Base-by-base conservation (phyloP, 1,284 basidiomycete species). In the Mycena sp. region DNA sequence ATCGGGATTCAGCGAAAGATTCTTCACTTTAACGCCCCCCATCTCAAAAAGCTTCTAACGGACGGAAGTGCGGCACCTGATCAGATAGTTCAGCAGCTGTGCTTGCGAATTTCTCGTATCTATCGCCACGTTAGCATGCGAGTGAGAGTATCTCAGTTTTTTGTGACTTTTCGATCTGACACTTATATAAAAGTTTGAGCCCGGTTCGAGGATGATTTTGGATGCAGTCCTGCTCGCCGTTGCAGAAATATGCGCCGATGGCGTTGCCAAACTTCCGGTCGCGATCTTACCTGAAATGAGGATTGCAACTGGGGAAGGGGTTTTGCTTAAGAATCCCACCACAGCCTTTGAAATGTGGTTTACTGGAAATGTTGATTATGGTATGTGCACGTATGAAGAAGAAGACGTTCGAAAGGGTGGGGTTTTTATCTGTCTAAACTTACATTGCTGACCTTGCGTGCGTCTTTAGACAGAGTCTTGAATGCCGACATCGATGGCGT, bases 211-310 rank as follows among this genome's bases (percentile, higher is more conserved):
- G 54, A 56, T 56, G 54, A 46, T 56, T 37, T 25, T 56, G 35
- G 55, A 57, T 14, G 55, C 55, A 12, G 35, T 60, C 35, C n/a
- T 60, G 40, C 43, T 60, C 30, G 21, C 49, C 17, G 58, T 53
- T 17, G 58, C 58, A 12, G 58, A 60, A 26, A 50, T 58, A 30
- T 40, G 19, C 28, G 7, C 38, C 23, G 46, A 58, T 23, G 46
- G 56, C 23, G 56, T 30, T 43, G 49, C 48, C 23, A 60, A 60
- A 38, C 30, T 46, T 38, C 49, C 58, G 23, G 58, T 53, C 30
- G 50, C n/a, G n/a, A n/a, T n/a, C 45, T 46, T 46, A 16, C 45
- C 45, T 3, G 45, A 7, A 46, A 29, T 29, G 26, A 46, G 25
- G 25, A 46, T 46, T 29, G 45, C 45, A 23, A 28, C 45, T 10